Evolutionary conservation across 1,139 yeast genomes (phyloP).

Genomic region (Pichia inconspicua): DNA sequence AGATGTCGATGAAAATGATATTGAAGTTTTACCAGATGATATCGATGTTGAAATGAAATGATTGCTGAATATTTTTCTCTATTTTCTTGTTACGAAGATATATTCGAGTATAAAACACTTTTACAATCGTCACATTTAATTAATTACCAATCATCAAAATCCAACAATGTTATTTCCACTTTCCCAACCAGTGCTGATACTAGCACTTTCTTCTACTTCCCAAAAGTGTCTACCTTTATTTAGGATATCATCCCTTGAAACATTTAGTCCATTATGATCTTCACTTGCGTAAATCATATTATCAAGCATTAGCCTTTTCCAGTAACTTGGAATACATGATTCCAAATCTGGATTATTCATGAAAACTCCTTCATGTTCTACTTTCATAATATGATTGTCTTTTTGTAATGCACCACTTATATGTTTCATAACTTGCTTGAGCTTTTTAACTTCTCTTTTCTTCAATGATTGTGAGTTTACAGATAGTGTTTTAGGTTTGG

Average conservation of each 20-base stretch:
- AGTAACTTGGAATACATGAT: slow-evolving; percentile 23
- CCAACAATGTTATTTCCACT: slow-evolving; percentile 22
- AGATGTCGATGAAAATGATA: slow-evolving; percentile 30
- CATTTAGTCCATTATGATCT: slow-evolving; percentile 1
- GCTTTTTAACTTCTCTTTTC: neutral
- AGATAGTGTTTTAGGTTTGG: neutral
- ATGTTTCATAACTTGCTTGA: slow-evolving; percentile 1
- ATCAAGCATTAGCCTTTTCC: slow-evolving; percentile 22
- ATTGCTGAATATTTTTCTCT: neutral
- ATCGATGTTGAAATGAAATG: neutral
- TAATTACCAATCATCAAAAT: slow-evolving; percentile 5
- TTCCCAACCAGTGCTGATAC: slow-evolving; percentile 21
- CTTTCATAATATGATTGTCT: neutral
- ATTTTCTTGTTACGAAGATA: neutral
- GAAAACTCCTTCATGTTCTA: slow-evolving; percentile 15
- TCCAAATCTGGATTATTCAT: slow-evolving; percentile 26
- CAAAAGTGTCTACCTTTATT: slow-evolving; percentile 16
- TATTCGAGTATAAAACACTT: too few relatives aligned
- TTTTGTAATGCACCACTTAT: slow-evolving; percentile 5
- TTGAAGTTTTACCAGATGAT: slow-evolving; percentile 5
- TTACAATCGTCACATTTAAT: too few relatives aligned
- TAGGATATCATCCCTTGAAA: neutral
- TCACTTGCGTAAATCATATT: slow-evolving; percentile 16
- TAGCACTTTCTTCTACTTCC: slow-evolving; percentile 19
- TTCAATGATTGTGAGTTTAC: neutral